Evolutionary conservation across 2,329 filamentous ascomycete species (phyloP), one percentile per base, ranked within the genome.

Genomic region (Aspergillus unguis): DNA sequence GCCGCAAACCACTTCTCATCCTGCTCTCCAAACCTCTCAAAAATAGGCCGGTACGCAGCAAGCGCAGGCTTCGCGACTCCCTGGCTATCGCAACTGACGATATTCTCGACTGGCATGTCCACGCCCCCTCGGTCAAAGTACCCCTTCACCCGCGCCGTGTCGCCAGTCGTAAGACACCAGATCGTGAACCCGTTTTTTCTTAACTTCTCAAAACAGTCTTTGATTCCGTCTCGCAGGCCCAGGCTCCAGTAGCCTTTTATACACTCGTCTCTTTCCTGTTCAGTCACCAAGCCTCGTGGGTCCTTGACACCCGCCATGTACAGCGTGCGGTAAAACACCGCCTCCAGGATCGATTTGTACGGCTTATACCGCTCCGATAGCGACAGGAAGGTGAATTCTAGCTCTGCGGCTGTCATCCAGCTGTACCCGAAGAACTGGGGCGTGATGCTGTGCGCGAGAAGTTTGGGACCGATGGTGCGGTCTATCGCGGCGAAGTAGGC

Each of bases 1-100:
- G 81, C 81, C 1, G 79, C 81, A 62, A 83, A 83, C 80, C 80
- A 83, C 42, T 73, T 73, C 54, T 65, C 55, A 40, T 76, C 67
- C 0, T 68, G 65, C 0, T 60, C 58, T 0, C 58, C 71, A 50
- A 82, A 74, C 44, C 62, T 65, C n/a, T 71, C 70, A 32, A 77
- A 63, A 5, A 79, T 62, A 1, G 72, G 68, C 54, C 65, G 60
- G 58, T 83, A 83, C 0, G 77, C 75, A 27, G 62, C 71, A 3
- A 75, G 64, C 0, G 73, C 75, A 0, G 81, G 81, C 63, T 82
- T 83, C 1, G 75, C 77, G 17, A 80, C 65, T 0, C 75, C 73
- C 10, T 67, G 61, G 0, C 63, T 63, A 56, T 83, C 80, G 56
- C 80, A 84, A 6, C 72, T 75, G 23, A 81, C 63, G 26, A 84